phyloP scores from a whole-genome alignment of 2,329 filamentous ascomycete genomes.

The Colletotrichum lindemuthianum region DNA sequence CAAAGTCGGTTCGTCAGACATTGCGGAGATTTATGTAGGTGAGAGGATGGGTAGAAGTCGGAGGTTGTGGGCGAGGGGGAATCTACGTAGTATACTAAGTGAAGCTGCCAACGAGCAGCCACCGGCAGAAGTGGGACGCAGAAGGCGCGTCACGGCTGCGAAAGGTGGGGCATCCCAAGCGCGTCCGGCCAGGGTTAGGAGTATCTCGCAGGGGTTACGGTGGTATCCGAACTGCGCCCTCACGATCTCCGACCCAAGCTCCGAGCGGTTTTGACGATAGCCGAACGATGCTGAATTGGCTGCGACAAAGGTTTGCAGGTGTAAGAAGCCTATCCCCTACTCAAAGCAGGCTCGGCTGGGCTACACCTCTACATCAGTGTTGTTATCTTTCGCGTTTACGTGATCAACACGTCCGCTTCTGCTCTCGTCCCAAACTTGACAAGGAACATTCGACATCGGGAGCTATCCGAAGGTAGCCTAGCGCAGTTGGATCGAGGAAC shows the following conservation, averaged over 20 bases:
- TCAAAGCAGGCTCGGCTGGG: too few species aligned
- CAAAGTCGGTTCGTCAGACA: slow-evolving; percentile 55
- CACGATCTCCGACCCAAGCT: slow-evolving; percentile 34
- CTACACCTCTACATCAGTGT: neutral
- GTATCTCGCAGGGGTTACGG: slow-evolving; percentile 6
- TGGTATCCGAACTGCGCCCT: neutral
- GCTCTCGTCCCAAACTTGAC: neutral
- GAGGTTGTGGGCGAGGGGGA: slow-evolving; percentile 7
- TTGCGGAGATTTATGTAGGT: slow-evolving; percentile 33
- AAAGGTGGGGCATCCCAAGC: slow-evolving; percentile 29
- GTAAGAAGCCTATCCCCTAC: too few species aligned
- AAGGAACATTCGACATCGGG: neutral
- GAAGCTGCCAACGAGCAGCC: slow-evolving; percentile 27
- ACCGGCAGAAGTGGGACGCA: slow-evolving; percentile 23
- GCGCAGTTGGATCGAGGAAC: slow-evolving; percentile 1
- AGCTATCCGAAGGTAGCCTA: slow-evolving; percentile 13
- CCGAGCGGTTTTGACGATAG: slow-evolving; percentile 12
- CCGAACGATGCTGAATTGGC: too few species aligned
- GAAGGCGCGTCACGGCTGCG: slow-evolving; percentile 24
- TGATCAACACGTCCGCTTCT: neutral
- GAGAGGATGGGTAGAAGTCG: neutral
- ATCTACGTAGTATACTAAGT: neutral
- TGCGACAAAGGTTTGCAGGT: too few species aligned
- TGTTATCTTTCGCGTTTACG: neutral
- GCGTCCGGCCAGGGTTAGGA: slow-evolving; percentile 5